Conservation (phyloP, 1,284 basidiomycete species). For the Leucoagaricus sp. region DNA sequence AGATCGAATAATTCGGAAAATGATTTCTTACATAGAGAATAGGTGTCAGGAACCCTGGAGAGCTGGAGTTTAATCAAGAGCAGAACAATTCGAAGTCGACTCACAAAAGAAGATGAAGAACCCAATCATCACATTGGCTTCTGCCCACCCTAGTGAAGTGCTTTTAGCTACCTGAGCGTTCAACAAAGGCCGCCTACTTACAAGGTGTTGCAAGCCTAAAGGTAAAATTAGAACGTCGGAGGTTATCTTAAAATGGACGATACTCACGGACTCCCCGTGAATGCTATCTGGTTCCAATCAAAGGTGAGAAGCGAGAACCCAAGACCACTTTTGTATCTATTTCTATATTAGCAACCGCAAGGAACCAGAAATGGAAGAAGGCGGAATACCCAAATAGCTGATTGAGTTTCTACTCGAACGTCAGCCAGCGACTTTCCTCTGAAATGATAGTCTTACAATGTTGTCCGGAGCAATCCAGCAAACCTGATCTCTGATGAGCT, state of each 20-base stretch:
- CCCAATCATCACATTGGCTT: slow-evolving; percentile 79
- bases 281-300: slow-evolving; percentile 65
- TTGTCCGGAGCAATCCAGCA: slow-evolving; percentile 45
- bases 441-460: slow-evolving; percentile 27
- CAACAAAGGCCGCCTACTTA: slow-evolving; percentile 18
- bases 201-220: slow-evolving; percentile 60
- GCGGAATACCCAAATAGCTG: slow-evolving; percentile 44
- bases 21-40: slow-evolving; percentile 48
- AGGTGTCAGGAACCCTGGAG: slow-evolving; percentile 64
- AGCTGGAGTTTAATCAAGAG: neutral
- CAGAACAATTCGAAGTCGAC: slow-evolving; percentile 15
- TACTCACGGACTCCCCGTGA: slow-evolving; percentile 41
- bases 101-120: slow-evolving; percentile 75
- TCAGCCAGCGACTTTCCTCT: slow-evolving; percentile 3
- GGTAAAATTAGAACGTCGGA: slow-evolving; percentile 24
- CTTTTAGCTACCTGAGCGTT: slow-evolving; percentile 9
- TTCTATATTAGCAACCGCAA: neutral
- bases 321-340: slow-evolving; percentile 36
- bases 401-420: slow-evolving; percentile 36
- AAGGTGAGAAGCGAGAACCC: slow-evolving; percentile 48
- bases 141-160: slow-evolving; percentile 56
- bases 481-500: slow-evolving; percentile 43
- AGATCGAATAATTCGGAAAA: neutral
- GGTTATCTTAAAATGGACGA: slow-evolving; percentile 19
- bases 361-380: neutral